Evolutionary conservation across 345 rosid genomes (phyloP), one percentile per base, ranked within the genome.

Genomic region (Salix suchowensis): DNA sequence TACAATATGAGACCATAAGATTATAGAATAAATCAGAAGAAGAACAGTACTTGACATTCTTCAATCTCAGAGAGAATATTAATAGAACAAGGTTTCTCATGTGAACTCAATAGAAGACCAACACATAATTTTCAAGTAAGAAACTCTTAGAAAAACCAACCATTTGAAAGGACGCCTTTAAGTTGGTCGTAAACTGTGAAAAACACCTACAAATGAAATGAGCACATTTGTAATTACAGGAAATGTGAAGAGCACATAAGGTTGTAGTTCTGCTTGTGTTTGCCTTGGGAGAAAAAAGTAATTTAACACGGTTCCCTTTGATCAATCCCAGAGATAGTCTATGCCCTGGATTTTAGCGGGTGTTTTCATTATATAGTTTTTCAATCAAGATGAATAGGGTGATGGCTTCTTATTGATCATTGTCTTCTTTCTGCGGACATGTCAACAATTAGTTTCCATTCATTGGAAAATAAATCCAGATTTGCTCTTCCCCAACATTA

Each of bases 181-280:
- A 93, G 90, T 79, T 73, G 84, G 76, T 88, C 94, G 66, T 96
- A 93, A 60, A 90, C 88, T 69, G 99, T 65, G 84, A 96, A 96
- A 88, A 91, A 96, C 39, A 96, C 97, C 99, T 96, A 84, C 80
- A 77, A 68, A 65, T 65, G 67, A 80, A 80, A 83, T 74, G 66
- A 76, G 74, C 79, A 81, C 44, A 73, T 67, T 67, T 6, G 82
- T 79, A 71, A 82, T 65, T 78, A 46, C 13, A 19, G 68, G 65
- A 67, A 82, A 70, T 73, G 34, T 16, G 6, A 67, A 80, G 24
- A 77, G 67, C 18, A 66, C 36, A 82, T 6, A 66, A 68, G 72
- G 60, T 52, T 50, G 71, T 62, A 42, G 24, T 70, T 73, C 23
- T 52, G 66, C 18, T 37, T 64, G 8, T 65, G 70, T 52, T 75